These are phyloP conservation scores for Stevia rebaudiana DNA, from an alignment of 140 eudicot genomes.

Conservation along the genomic window DNA sequence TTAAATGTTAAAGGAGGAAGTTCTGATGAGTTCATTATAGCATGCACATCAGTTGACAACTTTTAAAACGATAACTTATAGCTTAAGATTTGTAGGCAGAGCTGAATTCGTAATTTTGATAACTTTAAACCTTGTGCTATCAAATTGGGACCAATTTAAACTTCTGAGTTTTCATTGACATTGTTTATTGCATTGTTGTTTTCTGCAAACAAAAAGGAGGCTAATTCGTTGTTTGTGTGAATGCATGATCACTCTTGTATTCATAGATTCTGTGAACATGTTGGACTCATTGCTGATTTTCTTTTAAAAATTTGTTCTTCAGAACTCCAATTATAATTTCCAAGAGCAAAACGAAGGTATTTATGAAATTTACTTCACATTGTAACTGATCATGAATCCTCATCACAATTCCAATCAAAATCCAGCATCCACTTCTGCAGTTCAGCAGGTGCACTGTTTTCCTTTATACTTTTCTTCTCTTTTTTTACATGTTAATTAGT, in stretches of 20 bases:
- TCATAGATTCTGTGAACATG: not conserved
- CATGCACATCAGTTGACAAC: too few relatives aligned
- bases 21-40: too few relatives aligned
- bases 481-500: not conserved
- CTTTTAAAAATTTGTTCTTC: not conserved
- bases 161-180: not conserved
- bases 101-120: too few relatives aligned
- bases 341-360: not conserved
- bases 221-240: too few relatives aligned
- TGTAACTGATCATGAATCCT: slow-evolving; percentile 21
- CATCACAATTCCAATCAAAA: slow-evolving; percentile 24
- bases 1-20: too few relatives aligned
- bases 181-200: not conserved
- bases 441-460: slow-evolving; percentile 17
- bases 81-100: too few relatives aligned
- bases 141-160: not conserved
- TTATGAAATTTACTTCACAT: not conserved
- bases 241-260: too few relatives aligned
- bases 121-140: too few relatives aligned
- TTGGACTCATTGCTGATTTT: not conserved
- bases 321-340: too few relatives aligned
- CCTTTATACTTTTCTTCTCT: not conserved
- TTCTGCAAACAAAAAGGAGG: not conserved
- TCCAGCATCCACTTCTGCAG: slow-evolving; percentile 11
- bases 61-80: too few relatives aligned